A percentile compares a stretch with the other conserved stretches of the same genome.
phyloP scores from a whole-genome alignment of 106 monocot species.

The Phalaenopsis equestris region DNA sequence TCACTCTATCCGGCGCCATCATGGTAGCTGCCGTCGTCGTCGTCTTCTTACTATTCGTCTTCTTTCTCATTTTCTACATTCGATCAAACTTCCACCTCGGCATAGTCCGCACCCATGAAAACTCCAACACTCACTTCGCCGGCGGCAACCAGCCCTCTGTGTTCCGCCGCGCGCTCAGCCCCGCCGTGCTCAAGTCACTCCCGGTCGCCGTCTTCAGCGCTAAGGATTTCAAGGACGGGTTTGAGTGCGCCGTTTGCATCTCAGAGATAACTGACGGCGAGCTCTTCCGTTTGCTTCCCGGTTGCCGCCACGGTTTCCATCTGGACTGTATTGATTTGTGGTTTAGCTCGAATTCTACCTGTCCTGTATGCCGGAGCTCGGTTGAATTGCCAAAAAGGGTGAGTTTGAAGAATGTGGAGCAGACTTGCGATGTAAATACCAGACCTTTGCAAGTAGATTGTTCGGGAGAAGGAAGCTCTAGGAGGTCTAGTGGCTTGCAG shows the following conservation, averaged over 20 bases:
- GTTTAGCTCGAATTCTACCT: slow-evolving; percentile 35
- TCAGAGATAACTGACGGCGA: slow-evolving; percentile 10
- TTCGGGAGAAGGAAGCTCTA: not conserved
- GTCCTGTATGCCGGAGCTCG: slow-evolving; percentile 45
- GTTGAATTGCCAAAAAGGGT: not conserved
- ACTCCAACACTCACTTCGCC: not conserved
- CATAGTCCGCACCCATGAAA: not conserved
- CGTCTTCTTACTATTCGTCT: slow-evolving; percentile 2
- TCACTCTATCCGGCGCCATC: not conserved
- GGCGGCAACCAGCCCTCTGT: not conserved
- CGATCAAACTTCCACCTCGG: slow-evolving; percentile 3
- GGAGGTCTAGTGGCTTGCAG: not conserved
- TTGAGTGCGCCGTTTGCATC: slow-evolving; percentile 25
- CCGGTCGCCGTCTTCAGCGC: slow-evolving; percentile 8
- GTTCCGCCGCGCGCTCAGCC: slow-evolving; percentile 9
- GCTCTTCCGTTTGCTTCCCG: slow-evolving; percentile 45
- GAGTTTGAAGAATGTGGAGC: not conserved
- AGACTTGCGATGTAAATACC: not conserved
- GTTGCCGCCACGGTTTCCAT: slow-evolving; percentile 68
- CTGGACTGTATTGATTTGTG: slow-evolving; percentile 61
- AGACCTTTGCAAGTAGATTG: not conserved
- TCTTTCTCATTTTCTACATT: slow-evolving; percentile 14
- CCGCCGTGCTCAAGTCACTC: slow-evolving; percentile 12
- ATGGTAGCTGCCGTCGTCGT: slow-evolving; percentile 11
- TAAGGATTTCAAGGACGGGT: not conserved